phyloP scores from a whole-genome alignment of 225 moss, liverwort and hornwort genomes.

The Polytrichum commune region DNA sequence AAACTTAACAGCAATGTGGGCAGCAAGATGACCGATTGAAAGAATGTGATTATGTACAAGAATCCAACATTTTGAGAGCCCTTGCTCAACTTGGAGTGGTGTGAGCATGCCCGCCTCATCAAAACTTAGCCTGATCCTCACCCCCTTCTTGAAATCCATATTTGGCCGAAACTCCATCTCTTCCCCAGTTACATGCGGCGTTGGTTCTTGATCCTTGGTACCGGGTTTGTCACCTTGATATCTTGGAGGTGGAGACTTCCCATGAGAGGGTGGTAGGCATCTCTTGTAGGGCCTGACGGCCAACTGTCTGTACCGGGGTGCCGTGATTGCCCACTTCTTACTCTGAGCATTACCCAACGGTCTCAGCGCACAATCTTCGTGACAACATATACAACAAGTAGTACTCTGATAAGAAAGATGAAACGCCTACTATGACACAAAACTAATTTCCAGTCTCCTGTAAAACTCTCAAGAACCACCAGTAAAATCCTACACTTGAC shows the following conservation, averaged over 20 bases:
- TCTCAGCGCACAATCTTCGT: background rate
- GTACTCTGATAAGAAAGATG: no score
- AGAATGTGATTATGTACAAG: slow-evolving; percentile 35
- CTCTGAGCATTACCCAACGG: background rate
- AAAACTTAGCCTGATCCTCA: slow-evolving; percentile 28
- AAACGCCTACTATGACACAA: no score
- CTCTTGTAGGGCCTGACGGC: slow-evolving; percentile 24
- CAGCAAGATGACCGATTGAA: slow-evolving; percentile 25
- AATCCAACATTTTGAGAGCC: slow-evolving; percentile 34
- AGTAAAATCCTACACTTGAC: no score
- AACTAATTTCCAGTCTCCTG: no score
- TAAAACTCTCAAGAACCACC: no score
- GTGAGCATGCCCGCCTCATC: slow-evolving; percentile 23
- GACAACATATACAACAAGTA: no score
- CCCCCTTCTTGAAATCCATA: slow-evolving; percentile 22
- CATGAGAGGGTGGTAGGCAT: slow-evolving; percentile 14
- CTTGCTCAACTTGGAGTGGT: slow-evolving; percentile 31
- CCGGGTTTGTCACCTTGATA: background rate
- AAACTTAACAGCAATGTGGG: slow-evolving; percentile 28
- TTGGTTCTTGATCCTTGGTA: slow-evolving; percentile 3
- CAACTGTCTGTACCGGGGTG: slow-evolving; percentile 17
- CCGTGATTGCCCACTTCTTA: slow-evolving; percentile 10
- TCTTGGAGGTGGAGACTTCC: slow-evolving; percentile 11
- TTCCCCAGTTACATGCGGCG: slow-evolving; percentile 9
- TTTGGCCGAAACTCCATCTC: slow-evolving; percentile 16